Evolutionary conservation across 345 rosid genomes (phyloP).

Genomic region (Aquilaria sinensis): DNA sequence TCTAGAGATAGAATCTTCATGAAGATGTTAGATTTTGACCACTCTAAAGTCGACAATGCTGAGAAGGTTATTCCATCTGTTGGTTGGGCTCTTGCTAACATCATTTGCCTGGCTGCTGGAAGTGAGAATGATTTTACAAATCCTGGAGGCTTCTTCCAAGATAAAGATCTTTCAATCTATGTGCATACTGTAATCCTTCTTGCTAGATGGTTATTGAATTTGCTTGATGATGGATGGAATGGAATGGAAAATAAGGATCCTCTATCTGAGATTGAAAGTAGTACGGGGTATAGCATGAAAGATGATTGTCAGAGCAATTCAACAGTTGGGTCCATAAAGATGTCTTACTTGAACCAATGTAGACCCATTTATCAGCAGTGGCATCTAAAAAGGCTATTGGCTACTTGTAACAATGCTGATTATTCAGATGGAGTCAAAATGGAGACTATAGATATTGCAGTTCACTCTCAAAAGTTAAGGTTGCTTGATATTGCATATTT

Average conservation of each 20-base stretch:
- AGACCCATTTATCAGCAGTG: slow-evolving; percentile 84
- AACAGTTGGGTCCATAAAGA: slow-evolving; percentile 26
- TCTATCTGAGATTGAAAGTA: slow-evolving; percentile 34
- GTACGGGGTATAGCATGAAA: slow-evolving; percentile 15
- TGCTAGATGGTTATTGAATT: slow-evolving; percentile 53
- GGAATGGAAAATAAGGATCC: slow-evolving; percentile 37
- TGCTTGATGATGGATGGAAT: slow-evolving; percentile 42
- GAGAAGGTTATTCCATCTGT: slow-evolving; percentile 52
- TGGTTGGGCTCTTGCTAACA: slow-evolving; percentile 90
- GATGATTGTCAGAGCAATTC: slow-evolving; percentile 22
- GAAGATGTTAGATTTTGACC: slow-evolving; percentile 46
- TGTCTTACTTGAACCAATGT: slow-evolving; percentile 51
- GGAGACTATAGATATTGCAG: slow-evolving; percentile 19
- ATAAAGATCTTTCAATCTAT: slow-evolving; percentile 52
- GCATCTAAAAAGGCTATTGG: slow-evolving; percentile 78
- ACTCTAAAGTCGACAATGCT: slow-evolving; percentile 27
- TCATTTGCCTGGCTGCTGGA: slow-evolving; percentile 57
- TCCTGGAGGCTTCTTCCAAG: slow-evolving; percentile 38
- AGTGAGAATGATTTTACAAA: slow-evolving; percentile 57
- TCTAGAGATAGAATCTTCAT: slow-evolving; percentile 44
- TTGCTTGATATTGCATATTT: slow-evolving; percentile 65
- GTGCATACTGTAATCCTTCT: slow-evolving; percentile 54
- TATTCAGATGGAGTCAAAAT: slow-evolving; percentile 21
- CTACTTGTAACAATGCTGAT: slow-evolving; percentile 35
- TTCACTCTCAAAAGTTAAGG: slow-evolving; percentile 36